phyloP scores from a whole-genome alignment of 257 asterid genomes.

The Nicotiana sylvestris region DNA sequence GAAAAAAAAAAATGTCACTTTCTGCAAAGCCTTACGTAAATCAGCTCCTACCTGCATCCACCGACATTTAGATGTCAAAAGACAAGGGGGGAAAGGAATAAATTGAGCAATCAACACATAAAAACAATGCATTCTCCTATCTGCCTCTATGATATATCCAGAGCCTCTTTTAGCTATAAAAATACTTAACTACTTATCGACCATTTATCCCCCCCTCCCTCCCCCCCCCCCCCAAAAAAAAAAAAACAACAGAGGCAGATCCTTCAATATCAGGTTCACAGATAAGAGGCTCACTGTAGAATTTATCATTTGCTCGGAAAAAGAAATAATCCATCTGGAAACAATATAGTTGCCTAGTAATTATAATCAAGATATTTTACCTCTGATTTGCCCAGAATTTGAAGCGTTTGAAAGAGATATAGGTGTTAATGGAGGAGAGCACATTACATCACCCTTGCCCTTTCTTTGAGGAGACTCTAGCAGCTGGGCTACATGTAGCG shows the following conservation, averaged over 20 bases:
- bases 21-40: constrained; percentile 10
- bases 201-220: not conserved
- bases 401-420: constrained; percentile 57
- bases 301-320: not conserved
- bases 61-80: constrained; percentile 26
- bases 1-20: constrained; percentile 8
- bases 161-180: not conserved
- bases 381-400: constrained; percentile 61
- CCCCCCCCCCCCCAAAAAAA: not conserved
- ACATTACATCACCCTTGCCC: constrained; percentile 39
- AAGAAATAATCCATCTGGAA: not conserved
- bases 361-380: constrained; percentile 25
- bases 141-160: not conserved
- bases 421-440: constrained; percentile 86
- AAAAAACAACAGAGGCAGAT: not conserved
- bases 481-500: constrained; percentile 48
- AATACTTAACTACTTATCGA: not conserved
- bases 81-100: constrained; percentile 9
- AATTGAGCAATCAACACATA: not conserved
- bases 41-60: constrained; percentile 75
- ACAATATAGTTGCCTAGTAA: not conserved
- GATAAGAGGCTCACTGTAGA: not conserved
- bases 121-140: not conserved
- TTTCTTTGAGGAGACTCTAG: constrained; percentile 44
- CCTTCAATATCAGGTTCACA: not conserved